A percentile compares a stretch with the other conserved stretches of the same genome.
phyloP scores from a whole-genome alignment of 345 rosid species.

The Combretum micranthum region DNA sequence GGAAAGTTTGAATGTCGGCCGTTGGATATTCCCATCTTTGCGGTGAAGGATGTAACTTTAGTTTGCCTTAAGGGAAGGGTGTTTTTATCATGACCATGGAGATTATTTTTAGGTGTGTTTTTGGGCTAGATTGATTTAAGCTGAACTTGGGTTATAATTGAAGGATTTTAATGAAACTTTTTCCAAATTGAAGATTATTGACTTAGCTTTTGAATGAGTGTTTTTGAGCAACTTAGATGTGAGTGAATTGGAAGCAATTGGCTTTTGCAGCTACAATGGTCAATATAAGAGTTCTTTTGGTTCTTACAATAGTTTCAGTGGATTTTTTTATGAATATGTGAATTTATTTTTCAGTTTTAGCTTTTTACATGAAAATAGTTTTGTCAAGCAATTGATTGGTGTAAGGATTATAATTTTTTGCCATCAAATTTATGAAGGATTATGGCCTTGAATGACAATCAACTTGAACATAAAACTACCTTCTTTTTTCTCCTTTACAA shows the following conservation, averaged over 20 bases:
- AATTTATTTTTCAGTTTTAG: too few species aligned
- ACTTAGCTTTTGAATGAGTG: slow-evolving; percentile 8
- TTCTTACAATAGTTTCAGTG: too few species aligned
- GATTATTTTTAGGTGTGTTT: slow-evolving; percentile 8
- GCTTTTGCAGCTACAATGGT: background rate
- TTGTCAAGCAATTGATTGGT: too few species aligned
- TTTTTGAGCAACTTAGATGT: background rate
- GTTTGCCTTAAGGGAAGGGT: background rate
- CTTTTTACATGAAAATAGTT: too few species aligned
- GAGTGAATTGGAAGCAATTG: background rate
- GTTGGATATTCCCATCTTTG: slow-evolving; percentile 3
- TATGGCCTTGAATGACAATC: too few species aligned
- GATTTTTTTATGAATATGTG: too few species aligned
- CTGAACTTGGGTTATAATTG: slow-evolving; percentile 1
- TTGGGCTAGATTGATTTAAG: slow-evolving; percentile 4
- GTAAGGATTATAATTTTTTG: too few species aligned
- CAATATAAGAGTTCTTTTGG: background rate
- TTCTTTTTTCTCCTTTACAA: too few species aligned
- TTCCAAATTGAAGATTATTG: background rate
- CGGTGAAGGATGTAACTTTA: background rate
- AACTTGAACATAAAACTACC: too few species aligned
- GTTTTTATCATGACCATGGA: background rate
- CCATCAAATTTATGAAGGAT: too few species aligned
- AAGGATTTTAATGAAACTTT: background rate
- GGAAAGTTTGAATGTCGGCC: slow-evolving; percentile 8